A percentile compares a stretch with the other conserved stretches of the same genome.
These are phyloP conservation scores for Stromatinia cepivora DNA, from an alignment of 2,329 filamentous ascomycete genomes.

Conservation along the genomic window DNA sequence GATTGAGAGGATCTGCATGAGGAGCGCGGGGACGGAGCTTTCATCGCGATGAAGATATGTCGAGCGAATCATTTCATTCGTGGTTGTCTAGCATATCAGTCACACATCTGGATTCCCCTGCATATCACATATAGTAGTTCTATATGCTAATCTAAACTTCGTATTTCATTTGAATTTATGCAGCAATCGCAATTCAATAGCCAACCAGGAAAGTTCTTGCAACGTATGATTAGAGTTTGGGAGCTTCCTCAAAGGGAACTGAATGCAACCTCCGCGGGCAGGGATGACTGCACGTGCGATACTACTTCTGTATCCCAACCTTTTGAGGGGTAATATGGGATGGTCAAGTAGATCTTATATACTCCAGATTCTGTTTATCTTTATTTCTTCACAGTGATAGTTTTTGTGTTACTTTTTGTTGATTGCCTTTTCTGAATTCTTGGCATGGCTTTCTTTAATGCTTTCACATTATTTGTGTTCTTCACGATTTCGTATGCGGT, in stretches of 20 bases:
- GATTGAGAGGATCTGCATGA: slow-evolving; percentile 13
- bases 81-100: neutral
- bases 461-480: slow-evolving; percentile 6
- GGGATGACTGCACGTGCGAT: neutral
- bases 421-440: neutral
- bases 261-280: neutral
- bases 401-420: neutral
- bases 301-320: neutral
- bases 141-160: slow-evolving; percentile 7
- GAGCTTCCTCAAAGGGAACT: slow-evolving; percentile 16
- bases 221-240: slow-evolving; percentile 5
- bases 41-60: neutral
- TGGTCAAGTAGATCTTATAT: slow-evolving; percentile 9
- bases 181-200: neutral
- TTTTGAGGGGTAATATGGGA: slow-evolving; percentile 1
- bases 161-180: neutral
- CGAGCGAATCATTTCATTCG: slow-evolving; percentile 14
- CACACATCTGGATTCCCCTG: slow-evolving; percentile 6
- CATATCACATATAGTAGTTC: slow-evolving; percentile 18
- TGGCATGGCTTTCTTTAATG: slow-evolving; percentile 24
- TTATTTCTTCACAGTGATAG: neutral
- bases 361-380: neutral
- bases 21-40: slow-evolving; percentile 3
- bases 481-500: slow-evolving; percentile 12
- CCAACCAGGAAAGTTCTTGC: neutral